Conservation (phyloP, 257 asterid genomes). For the Rauvolfia tetraphylla region DNA sequence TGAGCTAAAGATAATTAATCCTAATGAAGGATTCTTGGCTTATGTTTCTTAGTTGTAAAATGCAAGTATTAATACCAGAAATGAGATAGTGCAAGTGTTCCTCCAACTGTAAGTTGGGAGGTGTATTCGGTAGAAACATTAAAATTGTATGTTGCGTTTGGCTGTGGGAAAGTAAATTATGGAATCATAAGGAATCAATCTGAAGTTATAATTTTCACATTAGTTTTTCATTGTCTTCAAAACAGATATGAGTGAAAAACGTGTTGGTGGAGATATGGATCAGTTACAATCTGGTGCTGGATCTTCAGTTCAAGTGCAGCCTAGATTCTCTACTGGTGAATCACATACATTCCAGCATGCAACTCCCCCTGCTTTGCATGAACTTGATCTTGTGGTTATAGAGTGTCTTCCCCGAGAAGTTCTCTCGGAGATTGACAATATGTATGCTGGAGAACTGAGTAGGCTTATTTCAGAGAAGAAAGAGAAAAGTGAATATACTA, state of each 20-base stretch:
- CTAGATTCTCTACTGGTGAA: conserved; percentile 45
- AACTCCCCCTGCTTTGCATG: conserved; percentile 73
- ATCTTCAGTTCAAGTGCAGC: conserved; percentile 31
- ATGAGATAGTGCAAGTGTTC: not conserved
- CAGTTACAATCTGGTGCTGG: conserved; percentile 27
- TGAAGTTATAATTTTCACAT: not conserved
- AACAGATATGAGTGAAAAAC: conserved; percentile 34
- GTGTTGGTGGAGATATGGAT: conserved; percentile 23
- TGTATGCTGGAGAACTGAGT: conserved; percentile 74
- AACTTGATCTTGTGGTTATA: conserved; percentile 75
- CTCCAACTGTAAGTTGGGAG: not conserved
- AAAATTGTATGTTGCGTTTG: not conserved
- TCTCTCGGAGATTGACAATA: conserved; percentile 69
- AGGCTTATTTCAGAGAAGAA: conserved; percentile 52
- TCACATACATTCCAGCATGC: conserved; percentile 30
- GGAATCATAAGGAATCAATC: not conserved
- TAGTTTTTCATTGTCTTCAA: not conserved
- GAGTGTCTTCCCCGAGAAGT: conserved; percentile 89
- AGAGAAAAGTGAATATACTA: conserved; percentile 28
- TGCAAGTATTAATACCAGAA: not conserved
- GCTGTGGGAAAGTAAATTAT: not conserved
- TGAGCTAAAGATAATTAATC: not conserved
- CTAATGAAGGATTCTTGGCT: not conserved
- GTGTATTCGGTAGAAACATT: not conserved
- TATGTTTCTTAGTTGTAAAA: not conserved